A percentile compares a stretch with the other conserved stretches of the same genome.
These are phyloP conservation scores for Chenopodium formosanum DNA, from an alignment of 148 eudicot genomes.

Conservation along the genomic window DNA sequence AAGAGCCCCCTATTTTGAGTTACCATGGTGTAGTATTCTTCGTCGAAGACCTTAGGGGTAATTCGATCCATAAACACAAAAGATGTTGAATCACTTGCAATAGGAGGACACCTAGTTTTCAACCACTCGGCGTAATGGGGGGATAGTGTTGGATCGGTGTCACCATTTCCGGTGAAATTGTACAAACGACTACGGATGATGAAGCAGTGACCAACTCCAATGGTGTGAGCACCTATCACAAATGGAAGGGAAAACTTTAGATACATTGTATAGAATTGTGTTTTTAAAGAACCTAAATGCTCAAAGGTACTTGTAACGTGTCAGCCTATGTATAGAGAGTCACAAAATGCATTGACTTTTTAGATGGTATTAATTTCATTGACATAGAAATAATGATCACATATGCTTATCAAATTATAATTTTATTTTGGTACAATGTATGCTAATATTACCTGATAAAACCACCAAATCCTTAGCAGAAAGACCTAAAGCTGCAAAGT, in stretches of 20 bases:
- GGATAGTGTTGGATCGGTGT: slow-evolving; percentile 50
- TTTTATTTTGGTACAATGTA: not conserved
- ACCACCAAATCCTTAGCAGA: slow-evolving; percentile 45
- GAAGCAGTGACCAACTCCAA: slow-evolving; percentile 56
- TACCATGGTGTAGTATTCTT: slow-evolving; percentile 44
- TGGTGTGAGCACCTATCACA: slow-evolving; percentile 57
- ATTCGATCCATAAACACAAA: slow-evolving; percentile 48
- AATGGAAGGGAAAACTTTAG: no score
- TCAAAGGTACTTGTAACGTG: no score
- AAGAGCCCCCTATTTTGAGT: slow-evolving; percentile 51
- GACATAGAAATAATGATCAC: no score
- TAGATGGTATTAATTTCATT: no score
- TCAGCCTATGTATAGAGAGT: no score
- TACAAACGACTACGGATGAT: slow-evolving; percentile 40
- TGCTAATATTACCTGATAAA: slow-evolving; percentile 40
- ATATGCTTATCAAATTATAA: not conserved
- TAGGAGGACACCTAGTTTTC: slow-evolving; percentile 34
- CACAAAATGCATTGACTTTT: no score
- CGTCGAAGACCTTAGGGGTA: slow-evolving; percentile 43
- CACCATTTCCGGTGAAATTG: slow-evolving; percentile 65
- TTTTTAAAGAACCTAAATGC: no score
- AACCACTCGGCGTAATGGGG: slow-evolving; percentile 34
- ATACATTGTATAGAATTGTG: no score
- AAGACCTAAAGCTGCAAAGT: slow-evolving; percentile 39
- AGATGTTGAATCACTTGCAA: slow-evolving; percentile 17